Base-by-base conservation (phyloP, 345 rosid species). In the Aegle marmelos region DNA sequence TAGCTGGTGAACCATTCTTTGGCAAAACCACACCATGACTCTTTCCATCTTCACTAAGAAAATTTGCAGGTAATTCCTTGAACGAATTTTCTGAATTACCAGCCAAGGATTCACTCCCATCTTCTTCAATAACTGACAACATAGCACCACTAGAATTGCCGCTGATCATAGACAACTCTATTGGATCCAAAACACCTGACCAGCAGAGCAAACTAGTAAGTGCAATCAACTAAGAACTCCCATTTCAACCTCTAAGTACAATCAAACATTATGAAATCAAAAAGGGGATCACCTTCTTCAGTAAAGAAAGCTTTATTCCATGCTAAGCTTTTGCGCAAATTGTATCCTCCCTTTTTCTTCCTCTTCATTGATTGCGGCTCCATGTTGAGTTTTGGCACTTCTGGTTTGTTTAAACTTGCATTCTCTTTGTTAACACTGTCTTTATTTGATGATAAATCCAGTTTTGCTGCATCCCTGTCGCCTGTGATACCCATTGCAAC, bases 261-360 rank as follows among this genome's bases (percentile, higher is more conserved):
- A 68, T 16, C 33, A 50, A 53, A 54, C 53, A 56, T 48, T 56
- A 68, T 61, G 2, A 37, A 73, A 17, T 73, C 61, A 4, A 58
- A 6, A 16, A 57, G 3, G 19, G 22, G 31, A 30, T 24, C 45
- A 95, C 99, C 99, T 91, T 90, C 98, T 79, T 93, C 99, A 5
- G 97, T 94, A 66, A 90, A 89, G 78, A 95, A 94, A 69, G 98
- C 98, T 64, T 84, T 84, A 62, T 96, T 84, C 99, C 98, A 94
- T 0, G 99, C 99, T 80, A 96, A 85, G 86, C 99, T 96, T 79
- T 94, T 94, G 53, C 97, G 87, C 85, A 96, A 80, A 85, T 94
- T 93, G 79, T 74, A 92, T 5, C 93, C 94, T 22, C 84, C 89
- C 85, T 85, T 91, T 63, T 94, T 95, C 87, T 94, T 96, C 90